Evolutionary conservation across 345 rosid genomes (phyloP), one percentile per base, ranked within the genome.

Genomic region (Pugionium dolabratum): DNA sequence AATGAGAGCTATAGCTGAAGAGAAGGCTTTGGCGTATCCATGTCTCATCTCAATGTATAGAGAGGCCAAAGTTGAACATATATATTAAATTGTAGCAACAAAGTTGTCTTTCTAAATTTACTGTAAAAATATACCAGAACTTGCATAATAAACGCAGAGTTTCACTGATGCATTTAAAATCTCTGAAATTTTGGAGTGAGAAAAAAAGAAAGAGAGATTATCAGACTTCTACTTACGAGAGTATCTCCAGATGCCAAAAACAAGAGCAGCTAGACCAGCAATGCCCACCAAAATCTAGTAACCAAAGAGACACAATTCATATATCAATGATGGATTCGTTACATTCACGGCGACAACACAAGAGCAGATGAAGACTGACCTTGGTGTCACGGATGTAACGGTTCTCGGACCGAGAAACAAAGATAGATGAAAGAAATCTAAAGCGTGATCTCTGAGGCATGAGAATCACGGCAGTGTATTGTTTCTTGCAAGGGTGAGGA

Each of bases 381-480:
- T 89, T 89, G 7, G 81, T 71, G 51, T 92, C 86, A 59, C 74
- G 78, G 27, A 60, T 50, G 30, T 44, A 69, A 54, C 30, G 41
- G 52, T 42, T 47, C 64, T 4, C 69, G 34, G 71, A 42, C 10
- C 61, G 71, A 35, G 76, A 71, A 42, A 4, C 64, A 53, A 85
- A 77, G 56, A 81, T 29, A 48, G 88, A 82, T 47, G 73, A 82
- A 46, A 84, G 67, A 53, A 72, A 69, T 72, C 67, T 74, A 30
- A 83, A 76, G 56, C 81, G 74, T 51, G 87, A 79, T 66, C 74
- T 78, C 69, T 67, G 86, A 8, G 95, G 95, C 89, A 89, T 82
- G 57, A 92, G 83, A 73, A 92, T 82, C 72, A 92, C 93, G 42
- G 79, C 82, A 18, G 95, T 92, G 67, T 83, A 81, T 73, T 87